Conservation (phyloP, 768 basidiomycete species). For the Termitomyces sp. region DNA sequence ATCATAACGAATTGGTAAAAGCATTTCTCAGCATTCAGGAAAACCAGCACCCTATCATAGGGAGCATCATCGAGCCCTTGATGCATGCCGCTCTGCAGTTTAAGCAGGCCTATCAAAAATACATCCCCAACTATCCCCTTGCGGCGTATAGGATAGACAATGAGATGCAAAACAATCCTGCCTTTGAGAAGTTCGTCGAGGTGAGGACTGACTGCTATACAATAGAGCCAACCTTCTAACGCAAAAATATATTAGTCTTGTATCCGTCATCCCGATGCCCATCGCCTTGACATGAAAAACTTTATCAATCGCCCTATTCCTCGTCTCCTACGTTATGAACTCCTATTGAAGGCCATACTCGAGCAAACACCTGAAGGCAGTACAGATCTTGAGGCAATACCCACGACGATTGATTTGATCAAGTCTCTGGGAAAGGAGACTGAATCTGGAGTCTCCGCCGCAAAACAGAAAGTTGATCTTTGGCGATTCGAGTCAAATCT, state of each 20-base stretch:
- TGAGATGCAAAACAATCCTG: slow-evolving; percentile 74
- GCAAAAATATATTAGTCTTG: slow-evolving; percentile 25
- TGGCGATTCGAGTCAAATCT: slow-evolving; percentile 81
- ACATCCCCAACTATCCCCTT: slow-evolving; percentile 86
- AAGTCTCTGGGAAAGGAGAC: slow-evolving; percentile 81
- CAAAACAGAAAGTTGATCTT: slow-evolving; percentile 84
- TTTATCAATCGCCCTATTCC: slow-evolving; percentile 93
- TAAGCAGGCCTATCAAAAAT: slow-evolving; percentile 88
- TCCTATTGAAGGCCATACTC: slow-evolving; percentile 75
- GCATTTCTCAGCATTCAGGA: slow-evolving; percentile 81
- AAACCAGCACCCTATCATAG: slow-evolving; percentile 78
- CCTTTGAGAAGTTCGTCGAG: slow-evolving; percentile 80
- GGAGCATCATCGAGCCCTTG: slow-evolving; percentile 76
- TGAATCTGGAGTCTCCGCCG: slow-evolving; percentile 78
- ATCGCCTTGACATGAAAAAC: slow-evolving; percentile 84
- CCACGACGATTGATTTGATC: slow-evolving; percentile 85
- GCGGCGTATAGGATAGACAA: slow-evolving; percentile 85
- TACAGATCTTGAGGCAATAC: slow-evolving; percentile 76
- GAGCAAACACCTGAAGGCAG: slow-evolving; percentile 73
- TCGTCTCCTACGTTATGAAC: slow-evolving; percentile 81
- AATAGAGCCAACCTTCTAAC: neutral
- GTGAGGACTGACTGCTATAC: slow-evolving; percentile 30
- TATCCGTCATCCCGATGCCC: slow-evolving; percentile 65
- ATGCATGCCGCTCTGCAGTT: slow-evolving; percentile 90
- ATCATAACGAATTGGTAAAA: slow-evolving; percentile 73